These are phyloP conservation scores for Fragilaria crotonensis DNA, from an alignment of 108 stramenopile genomes.

Conservation along the genomic window DNA sequence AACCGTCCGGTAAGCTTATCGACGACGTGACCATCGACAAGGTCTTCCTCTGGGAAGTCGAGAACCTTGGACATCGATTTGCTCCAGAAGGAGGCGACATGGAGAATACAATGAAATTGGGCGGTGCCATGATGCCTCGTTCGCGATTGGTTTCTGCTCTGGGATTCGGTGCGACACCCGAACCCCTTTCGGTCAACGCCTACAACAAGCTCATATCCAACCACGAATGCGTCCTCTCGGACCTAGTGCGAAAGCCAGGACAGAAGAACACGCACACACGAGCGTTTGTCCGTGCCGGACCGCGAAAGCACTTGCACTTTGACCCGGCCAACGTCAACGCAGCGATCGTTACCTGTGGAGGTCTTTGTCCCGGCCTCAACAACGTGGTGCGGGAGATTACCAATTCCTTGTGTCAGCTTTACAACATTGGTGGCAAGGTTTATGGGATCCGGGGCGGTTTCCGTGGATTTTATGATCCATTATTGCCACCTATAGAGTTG, in stretches of 20 bases:
- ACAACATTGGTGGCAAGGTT: slow-evolving; percentile 81
- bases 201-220: slow-evolving; percentile 83
- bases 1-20: slow-evolving; percentile 43
- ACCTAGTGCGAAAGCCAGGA: slow-evolving; percentile 72
- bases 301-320: slow-evolving; percentile 81
- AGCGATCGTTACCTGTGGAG: slow-evolving; percentile 97
- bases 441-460: slow-evolving; percentile 92
- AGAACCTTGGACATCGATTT: slow-evolving; percentile 65
- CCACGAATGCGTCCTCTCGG: slow-evolving; percentile 79
- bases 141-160: background rate
- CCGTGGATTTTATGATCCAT: slow-evolving; percentile 74
- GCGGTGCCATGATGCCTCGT: background rate
- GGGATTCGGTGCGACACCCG: background rate
- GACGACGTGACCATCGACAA: slow-evolving; percentile 40
- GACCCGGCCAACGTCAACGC: slow-evolving; percentile 84
- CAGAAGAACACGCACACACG: slow-evolving; percentile 18
- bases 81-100: slow-evolving; percentile 27
- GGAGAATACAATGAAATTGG: slow-evolving; percentile 34
- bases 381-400: slow-evolving; percentile 94
- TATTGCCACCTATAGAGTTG: slow-evolving; percentile 58
- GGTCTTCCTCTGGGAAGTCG: slow-evolving; percentile 74
- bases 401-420: slow-evolving; percentile 60
- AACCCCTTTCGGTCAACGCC: slow-evolving; percentile 4
- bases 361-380: slow-evolving; percentile 95
- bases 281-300: slow-evolving; percentile 86